Conservation (phyloP, 805 yeast genomes). For the Starmerella kuoi region DNA sequence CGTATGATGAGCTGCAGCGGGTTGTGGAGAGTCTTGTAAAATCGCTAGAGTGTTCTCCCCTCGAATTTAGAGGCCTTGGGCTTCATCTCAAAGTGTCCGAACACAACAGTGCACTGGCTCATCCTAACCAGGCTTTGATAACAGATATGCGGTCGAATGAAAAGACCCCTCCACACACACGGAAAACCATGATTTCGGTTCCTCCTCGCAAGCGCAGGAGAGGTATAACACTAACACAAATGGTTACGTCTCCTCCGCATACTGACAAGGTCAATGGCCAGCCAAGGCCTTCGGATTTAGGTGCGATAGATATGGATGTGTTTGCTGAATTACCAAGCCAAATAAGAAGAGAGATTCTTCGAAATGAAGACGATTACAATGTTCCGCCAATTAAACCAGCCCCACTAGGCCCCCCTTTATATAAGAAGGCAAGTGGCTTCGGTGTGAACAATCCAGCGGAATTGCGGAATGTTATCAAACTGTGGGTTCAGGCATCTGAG, state of each 20-base stretch:
- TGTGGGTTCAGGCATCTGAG: conserved; percentile 9
- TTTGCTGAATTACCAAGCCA: conserved; percentile 54
- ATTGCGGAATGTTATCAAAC: not conserved
- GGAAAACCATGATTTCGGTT: conserved; percentile 5
- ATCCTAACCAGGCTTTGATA: conserved; percentile 1
- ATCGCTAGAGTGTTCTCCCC: conserved; percentile 45
- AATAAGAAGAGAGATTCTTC: conserved; percentile 46
- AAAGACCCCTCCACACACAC: not conserved
- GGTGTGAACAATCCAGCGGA: conserved; percentile 1
- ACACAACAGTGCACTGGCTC: not conserved
- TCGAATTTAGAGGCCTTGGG: conserved; percentile 68
- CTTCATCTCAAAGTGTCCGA: conserved; percentile 45
- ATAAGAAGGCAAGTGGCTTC: conserved; percentile 2
- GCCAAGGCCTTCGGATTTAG: conserved; percentile 13
- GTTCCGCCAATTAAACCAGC: not conserved
- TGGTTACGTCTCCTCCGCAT: conserved; percentile 4
- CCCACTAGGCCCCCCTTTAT: not conserved
- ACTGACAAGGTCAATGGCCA: conserved; percentile 19
- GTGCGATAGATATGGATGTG: conserved; percentile 46
- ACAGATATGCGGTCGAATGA: not conserved
- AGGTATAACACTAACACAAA: conserved; percentile 18
- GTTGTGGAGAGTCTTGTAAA: conserved; percentile 42
- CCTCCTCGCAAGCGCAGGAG: conserved; percentile 15
- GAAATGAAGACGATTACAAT: conserved; percentile 16
- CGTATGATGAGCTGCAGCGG: conserved; percentile 35